A percentile compares a stretch with the other conserved stretches of the same genome.
These are phyloP conservation scores for Moesziomyces antarcticus DNA, from an alignment of 1,284 basidiomycete genomes.

Conservation along the genomic window DNA sequence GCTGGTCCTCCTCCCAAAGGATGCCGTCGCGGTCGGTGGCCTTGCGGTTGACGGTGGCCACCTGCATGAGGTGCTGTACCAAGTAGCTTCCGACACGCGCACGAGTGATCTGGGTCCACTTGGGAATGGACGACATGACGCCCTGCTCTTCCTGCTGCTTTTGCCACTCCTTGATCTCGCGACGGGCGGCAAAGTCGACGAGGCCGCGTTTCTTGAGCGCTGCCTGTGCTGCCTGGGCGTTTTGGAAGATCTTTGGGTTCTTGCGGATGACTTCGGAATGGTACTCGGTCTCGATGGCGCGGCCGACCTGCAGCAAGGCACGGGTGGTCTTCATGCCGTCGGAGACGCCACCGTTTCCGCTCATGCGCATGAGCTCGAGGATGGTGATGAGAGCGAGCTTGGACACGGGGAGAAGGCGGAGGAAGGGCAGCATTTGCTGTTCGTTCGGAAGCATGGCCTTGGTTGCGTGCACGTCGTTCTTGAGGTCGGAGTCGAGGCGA, in stretches of 20 bases:
- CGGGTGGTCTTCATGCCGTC: conserved; percentile 92
- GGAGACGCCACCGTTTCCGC: conserved; percentile 79
- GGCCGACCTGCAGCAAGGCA: conserved; percentile 83
- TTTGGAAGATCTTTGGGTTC: conserved; percentile 54
- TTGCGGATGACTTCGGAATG: conserved; percentile 52
- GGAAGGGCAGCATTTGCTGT: conserved; percentile 73
- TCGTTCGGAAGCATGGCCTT: conserved; percentile 31
- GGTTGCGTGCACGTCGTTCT: conserved; percentile 4
- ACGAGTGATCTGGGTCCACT: conserved; percentile 78
- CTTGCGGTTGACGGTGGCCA: conserved; percentile 79
- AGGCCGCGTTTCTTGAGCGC: conserved; percentile 48
- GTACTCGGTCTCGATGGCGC: conserved; percentile 81
- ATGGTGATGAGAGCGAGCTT: conserved; percentile 90
- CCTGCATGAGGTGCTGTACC: conserved; percentile 84
- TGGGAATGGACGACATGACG: conserved; percentile 74
- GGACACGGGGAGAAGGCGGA: conserved; percentile 79
- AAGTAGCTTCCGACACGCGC: conserved; percentile 85
- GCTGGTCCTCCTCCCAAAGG: conserved; percentile 77
- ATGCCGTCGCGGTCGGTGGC: conserved; percentile 60
- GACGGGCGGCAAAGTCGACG: conserved; percentile 53
- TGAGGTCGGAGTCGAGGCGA: conserved; percentile 23
- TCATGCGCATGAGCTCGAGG: conserved; percentile 86
- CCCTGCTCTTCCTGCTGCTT: conserved; percentile 74
- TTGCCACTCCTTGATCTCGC: conserved; percentile 56
- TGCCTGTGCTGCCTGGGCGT: conserved; percentile 50